Evolutionary conservation across 2,329 filamentous ascomycete species (phyloP).

Genomic region (Xylariaceae sp.): DNA sequence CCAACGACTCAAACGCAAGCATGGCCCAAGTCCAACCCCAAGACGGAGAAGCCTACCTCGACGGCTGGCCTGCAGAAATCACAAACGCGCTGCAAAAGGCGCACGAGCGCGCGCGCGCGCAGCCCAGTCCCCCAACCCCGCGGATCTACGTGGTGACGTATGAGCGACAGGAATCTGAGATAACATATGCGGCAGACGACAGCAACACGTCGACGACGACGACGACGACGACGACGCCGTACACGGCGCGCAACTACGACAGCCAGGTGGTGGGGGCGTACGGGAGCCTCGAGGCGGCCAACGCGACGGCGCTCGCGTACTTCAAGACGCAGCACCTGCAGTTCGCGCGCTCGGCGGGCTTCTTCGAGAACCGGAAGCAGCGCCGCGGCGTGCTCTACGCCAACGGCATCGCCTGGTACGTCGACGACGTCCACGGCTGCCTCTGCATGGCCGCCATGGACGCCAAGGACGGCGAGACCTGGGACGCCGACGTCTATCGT

Average conservation of each 20-base stretch:
- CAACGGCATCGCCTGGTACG: not conserved
- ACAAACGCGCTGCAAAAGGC: not conserved
- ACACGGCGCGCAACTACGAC: too few species aligned
- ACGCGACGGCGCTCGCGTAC: not conserved
- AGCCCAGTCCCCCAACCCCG: not conserved
- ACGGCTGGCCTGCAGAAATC: not conserved
- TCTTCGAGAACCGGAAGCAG: not conserved
- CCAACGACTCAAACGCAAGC: not conserved
- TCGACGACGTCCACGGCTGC: not conserved
- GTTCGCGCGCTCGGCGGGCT: not conserved
- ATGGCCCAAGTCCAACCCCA: not conserved
- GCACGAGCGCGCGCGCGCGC: not conserved
- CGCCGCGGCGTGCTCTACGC: not conserved
- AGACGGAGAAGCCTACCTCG: not conserved
- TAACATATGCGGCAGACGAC: not conserved
- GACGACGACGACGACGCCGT: too few species aligned
- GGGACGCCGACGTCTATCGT: not conserved
- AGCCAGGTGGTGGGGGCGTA: not conserved
- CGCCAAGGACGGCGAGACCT: not conserved
- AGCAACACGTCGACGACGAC: too few species aligned
- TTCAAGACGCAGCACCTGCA: not conserved
- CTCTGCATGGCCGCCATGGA: not conserved
- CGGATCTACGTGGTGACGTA: not conserved
- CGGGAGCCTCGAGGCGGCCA: not conserved
- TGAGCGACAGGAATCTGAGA: not conserved